Base-by-base conservation (phyloP, 2,329 filamentous ascomycete species). In the Clonostachys chloroleuca region DNA sequence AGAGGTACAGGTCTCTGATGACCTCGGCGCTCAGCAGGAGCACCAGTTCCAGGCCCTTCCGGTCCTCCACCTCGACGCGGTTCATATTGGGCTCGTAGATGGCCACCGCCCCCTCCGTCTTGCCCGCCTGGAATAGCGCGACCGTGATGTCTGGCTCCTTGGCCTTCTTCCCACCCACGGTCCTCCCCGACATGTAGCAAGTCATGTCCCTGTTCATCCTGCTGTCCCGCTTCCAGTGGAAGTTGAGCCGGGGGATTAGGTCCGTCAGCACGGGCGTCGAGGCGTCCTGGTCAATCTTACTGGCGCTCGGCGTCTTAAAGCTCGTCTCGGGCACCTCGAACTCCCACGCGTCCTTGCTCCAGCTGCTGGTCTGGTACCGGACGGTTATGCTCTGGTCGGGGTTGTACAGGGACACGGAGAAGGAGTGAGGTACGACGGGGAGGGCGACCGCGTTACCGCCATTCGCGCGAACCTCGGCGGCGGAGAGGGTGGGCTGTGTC, bases 111-210 rank as follows among this genome's bases (percentile, higher is more conserved):
- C 69, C 72, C 56, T 92, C 88, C 43, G 73, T 68, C 55, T 82
- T 85, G 24, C 85, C 74, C 16, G 80, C 78, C 54, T 86, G 84
- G 73, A 92, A 95, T 57, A 97, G 79, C 3, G 90, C 91, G n/a
- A 97, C 78, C 0, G 91, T 92, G 56, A 97, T 97, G 66, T 97
- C 94, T 0, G 94, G 92, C 63, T 99, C 94, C 62, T 89, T 92
- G 70, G 77, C 87, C 73, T 89, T 89, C 67, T 85, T 89, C n/a
- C 82, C 82, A 18, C 80, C 82, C 0, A 87, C 80, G 12, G 82
- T 86, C 62, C 84, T 88, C 14, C 92, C 92, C 0, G 86, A 87
- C 69, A 96, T 77, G 65, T 87, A 91, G 66, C 92, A 96, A 2
- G 88, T 90, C 73, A 96, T 83, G 59, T 96, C 90, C 68, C 88